These are phyloP conservation scores for Dipteronia dyeriana DNA, from an alignment of 345 rosid species.

Conservation along the genomic window DNA sequence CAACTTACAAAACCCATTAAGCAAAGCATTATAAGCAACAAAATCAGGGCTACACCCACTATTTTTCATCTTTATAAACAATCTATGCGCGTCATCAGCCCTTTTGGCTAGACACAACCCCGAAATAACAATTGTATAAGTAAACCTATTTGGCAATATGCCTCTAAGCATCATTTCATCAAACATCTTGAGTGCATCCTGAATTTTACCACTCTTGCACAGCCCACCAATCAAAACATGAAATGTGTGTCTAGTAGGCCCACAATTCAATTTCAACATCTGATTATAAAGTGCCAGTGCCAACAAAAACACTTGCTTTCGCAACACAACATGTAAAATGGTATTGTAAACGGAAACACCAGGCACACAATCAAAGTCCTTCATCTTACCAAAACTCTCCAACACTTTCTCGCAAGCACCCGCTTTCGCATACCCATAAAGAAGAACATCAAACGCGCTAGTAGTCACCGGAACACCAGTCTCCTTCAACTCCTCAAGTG, in stretches of 20 bases:
- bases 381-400: conserved; percentile 74
- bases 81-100: conserved; percentile 58
- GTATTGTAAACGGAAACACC: conserved; percentile 64
- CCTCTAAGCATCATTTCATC: conserved; percentile 72
- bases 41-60: conserved; percentile 56
- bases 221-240: conserved; percentile 62
- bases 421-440: conserved; percentile 55
- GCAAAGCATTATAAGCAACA: conserved; percentile 64
- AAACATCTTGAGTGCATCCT: conserved; percentile 69
- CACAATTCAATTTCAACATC: conserved; percentile 62
- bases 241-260: conserved; percentile 59
- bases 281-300: conserved; percentile 66
- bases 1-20: conserved; percentile 73
- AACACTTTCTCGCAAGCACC: conserved; percentile 67
- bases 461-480: conserved; percentile 37
- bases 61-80: conserved; percentile 65
- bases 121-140: conserved; percentile 54
- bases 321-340: conserved; percentile 45
- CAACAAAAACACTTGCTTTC: conserved; percentile 44
- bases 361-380: conserved; percentile 64
- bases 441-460: conserved; percentile 55
- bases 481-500: conserved; percentile 54
- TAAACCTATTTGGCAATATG: conserved; percentile 48
- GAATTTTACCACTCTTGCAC: conserved; percentile 51
- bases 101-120: conserved; percentile 63